phyloP scores from a whole-genome alignment of 768 basidiomycete species.

The Auricularia sp. region DNA sequence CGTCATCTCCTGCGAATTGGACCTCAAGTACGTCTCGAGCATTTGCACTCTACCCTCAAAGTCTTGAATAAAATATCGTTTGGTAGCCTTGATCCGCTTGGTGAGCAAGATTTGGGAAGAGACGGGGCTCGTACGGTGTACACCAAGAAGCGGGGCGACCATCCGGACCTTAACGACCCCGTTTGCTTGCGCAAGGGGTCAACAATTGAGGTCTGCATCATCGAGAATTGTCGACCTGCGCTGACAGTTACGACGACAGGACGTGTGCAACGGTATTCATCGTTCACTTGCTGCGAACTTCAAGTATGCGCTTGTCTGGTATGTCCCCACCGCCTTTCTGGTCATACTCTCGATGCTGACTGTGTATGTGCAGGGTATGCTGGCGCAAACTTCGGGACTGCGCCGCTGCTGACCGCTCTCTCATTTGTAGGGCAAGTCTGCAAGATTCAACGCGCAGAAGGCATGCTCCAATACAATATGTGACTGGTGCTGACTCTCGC shows the following conservation, averaged over 20 bases:
- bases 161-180: slow-evolving; percentile 86
- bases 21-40: slow-evolving; percentile 55
- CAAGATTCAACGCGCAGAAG: slow-evolving; percentile 70
- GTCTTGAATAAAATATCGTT: slow-evolving; percentile 8
- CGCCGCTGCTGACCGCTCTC: slow-evolving; percentile 7
- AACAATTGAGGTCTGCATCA: slow-evolving; percentile 63
- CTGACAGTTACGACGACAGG: slow-evolving; percentile 26
- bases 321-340: slow-evolving; percentile 16
- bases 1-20: slow-evolving; percentile 96
- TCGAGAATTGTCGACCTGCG: neutral
- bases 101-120: slow-evolving; percentile 44
- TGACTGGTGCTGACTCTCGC: slow-evolving; percentile 16
- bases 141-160: slow-evolving; percentile 93
- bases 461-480: slow-evolving; percentile 7
- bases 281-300: slow-evolving; percentile 83
- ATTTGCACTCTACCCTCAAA: neutral
- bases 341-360: too few relatives aligned
- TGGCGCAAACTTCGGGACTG: neutral
- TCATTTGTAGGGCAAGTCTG: slow-evolving; percentile 17
- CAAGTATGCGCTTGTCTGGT: slow-evolving; percentile 92
- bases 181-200: slow-evolving; percentile 85
- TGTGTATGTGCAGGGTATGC: neutral
- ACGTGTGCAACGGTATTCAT: slow-evolving; percentile 89
- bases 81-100: neutral
- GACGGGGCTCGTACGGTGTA: slow-evolving; percentile 83